Conservation (phyloP, 2,329 filamentous ascomycete genomes). For the Xylaria polymorpha region DNA sequence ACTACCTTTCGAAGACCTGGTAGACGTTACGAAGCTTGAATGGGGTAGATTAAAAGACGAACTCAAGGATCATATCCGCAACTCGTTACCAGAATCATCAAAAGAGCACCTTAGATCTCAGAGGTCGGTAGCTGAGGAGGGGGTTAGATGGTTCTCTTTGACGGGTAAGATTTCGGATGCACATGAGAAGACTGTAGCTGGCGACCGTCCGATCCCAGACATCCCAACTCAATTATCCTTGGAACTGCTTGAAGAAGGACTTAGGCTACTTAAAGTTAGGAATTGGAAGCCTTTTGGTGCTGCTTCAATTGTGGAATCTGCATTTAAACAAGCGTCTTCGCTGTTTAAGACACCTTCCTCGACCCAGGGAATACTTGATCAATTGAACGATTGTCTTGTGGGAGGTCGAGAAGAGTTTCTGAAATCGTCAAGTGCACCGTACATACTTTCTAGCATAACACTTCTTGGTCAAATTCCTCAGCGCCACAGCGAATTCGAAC, state of each 20-base stretch:
- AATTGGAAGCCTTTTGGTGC: slow-evolving; percentile 69
- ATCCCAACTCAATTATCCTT: slow-evolving; percentile 49
- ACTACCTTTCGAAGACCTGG: slow-evolving; percentile 56
- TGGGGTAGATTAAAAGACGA: slow-evolving; percentile 72
- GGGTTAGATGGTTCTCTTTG: slow-evolving; percentile 74
- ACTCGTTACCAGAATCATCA: slow-evolving; percentile 84
- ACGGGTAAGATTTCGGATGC: slow-evolving; percentile 58
- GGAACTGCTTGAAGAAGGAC: slow-evolving; percentile 51
- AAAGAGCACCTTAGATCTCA: slow-evolving; percentile 81
- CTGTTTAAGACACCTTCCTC: slow-evolving; percentile 53
- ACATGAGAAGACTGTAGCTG: slow-evolving; percentile 45
- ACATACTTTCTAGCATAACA: slow-evolving; percentile 74
- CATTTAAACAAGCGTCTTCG: slow-evolving; percentile 55
- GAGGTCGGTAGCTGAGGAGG: slow-evolving; percentile 72
- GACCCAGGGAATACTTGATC: slow-evolving; percentile 53
- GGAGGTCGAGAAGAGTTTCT: slow-evolving; percentile 69
- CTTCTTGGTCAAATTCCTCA: slow-evolving; percentile 60
- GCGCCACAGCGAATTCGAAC: slow-evolving; percentile 53
- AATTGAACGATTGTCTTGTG: slow-evolving; percentile 63
- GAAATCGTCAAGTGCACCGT: slow-evolving; percentile 73
- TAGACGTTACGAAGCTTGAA: slow-evolving; percentile 63
- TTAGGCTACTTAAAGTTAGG: slow-evolving; percentile 59
- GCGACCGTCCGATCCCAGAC: slow-evolving; percentile 47
- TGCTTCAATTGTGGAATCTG: slow-evolving; percentile 59
- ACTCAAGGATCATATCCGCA: slow-evolving; percentile 74